Evolutionary conservation across 2,329 filamentous ascomycete genomes (phyloP), one percentile per base, ranked within the genome.

Genomic region (Phaeophleospora eucalypticola): DNA sequence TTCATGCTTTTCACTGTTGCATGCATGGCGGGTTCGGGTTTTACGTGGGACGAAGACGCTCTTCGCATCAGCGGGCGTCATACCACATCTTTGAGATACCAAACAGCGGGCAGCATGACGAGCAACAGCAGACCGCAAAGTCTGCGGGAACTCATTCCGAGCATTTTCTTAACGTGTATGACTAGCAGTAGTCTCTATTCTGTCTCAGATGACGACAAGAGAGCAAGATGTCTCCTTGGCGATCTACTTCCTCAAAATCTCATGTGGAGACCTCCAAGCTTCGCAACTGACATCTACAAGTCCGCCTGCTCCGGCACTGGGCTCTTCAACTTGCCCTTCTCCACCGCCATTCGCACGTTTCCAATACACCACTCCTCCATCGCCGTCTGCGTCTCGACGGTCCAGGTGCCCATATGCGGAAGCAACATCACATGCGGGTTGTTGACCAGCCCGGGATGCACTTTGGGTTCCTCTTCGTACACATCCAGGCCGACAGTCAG

Each of bases 391-490:
- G 77, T 80, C 74, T 86, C 87, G 20, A 82, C 71, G 0, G 86
- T 91, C 76, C 80, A 89, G 0, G 89, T 94, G 0, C 88, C 88
- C 86, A 94, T 87, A 66, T 94, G 89, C 42, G 89, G 89, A 29
- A 94, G 70, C 20, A 95, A 73, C 58, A 91, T 73, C 17, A 87
- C 86, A 56, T 81, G 78, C 2, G 80, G 80, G 62, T 91, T 90
- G 14, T 71, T 70, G 12, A 90, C 57, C 35, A 94, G 71, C 1
- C 84, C 86, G 0, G 82, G 82, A 61, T 93, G 86, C 20, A 94
- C 71, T 48, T 79, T 74, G 0, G 89, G 89, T 67, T 94, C 88
- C 32, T 89, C 75, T 64, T 94, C 88, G 61, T 83, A 94, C 41
- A 94, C 88, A 64, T 94, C 88, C 4, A 94, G 74, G 1, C 88